Evolutionary conservation across 305 asterid genomes (phyloP).

Genomic region (Fraxinus dipetala): DNA sequence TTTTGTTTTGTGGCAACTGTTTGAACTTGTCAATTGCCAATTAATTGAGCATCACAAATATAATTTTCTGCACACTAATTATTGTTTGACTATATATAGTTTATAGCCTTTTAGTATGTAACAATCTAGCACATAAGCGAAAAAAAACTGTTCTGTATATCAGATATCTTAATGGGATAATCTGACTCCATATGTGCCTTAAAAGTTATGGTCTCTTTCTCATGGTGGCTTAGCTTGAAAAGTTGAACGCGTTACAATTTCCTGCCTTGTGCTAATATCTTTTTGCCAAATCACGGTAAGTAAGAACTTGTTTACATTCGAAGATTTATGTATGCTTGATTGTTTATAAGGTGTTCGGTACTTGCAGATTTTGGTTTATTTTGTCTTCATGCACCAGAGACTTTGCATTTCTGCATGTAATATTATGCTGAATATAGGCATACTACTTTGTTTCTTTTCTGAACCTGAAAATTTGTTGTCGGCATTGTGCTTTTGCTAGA

Average conservation of each 20-base stretch:
- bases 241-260: not conserved
- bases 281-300: not conserved
- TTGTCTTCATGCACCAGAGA: not conserved
- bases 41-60: slow-evolving; percentile 6
- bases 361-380: not conserved
- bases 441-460: not conserved
- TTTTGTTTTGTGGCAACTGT: slow-evolving; percentile 4
- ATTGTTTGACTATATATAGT: slow-evolving; percentile 14
- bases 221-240: slow-evolving; percentile 25
- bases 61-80: slow-evolving; percentile 15
- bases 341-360: not conserved
- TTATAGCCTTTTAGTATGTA: slow-evolving; percentile 13
- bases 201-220: slow-evolving; percentile 9
- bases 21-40: slow-evolving; percentile 7
- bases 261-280: not conserved
- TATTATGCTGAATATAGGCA: not conserved
- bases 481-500: not conserved
- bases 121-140: not conserved
- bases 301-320: not conserved
- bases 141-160: slow-evolving; percentile 10
- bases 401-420: not conserved
- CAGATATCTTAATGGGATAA: not conserved
- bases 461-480: not conserved
- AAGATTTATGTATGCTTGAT: not conserved
- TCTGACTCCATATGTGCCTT: slow-evolving; percentile 5